Evolutionary conservation across 2,329 filamentous ascomycete species (phyloP), one percentile per base, ranked within the genome.

Genomic region (Pyrenochaeta sp.): DNA sequence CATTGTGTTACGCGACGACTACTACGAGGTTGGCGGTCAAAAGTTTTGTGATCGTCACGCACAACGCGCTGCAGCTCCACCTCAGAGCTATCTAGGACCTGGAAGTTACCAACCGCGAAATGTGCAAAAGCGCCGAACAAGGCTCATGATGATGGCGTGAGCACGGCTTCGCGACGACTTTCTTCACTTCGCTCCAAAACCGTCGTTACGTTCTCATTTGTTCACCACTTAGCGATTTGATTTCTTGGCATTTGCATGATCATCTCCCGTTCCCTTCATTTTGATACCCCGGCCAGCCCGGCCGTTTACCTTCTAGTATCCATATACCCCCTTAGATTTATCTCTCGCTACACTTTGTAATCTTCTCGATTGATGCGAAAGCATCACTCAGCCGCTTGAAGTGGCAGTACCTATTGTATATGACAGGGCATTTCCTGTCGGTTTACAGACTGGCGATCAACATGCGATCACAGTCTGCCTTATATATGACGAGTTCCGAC

Each of bases 41-140:
- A 84, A 88, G 0, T 96, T 88, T 67, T 99, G 93, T 70, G 93
- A 97, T 71, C 83, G 86, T 30, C 91, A 97, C 67, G 92, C 91
- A 4, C 86, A 85, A 69, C 77, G 79, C 41, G 77, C 76, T n/a
- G 74, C 73, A 30, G 67, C 50, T 60, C 73, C 55, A 56, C 71
- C 55, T 49, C 71, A 58, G 51, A 70, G 49, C 56, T 65, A 56
- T 44, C 69, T 72, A 6, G 72, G 71, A 26, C 72, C 74, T 27
- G 67, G 67, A 40, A 60, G 58, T 36, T 60, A 63, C 29, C 63
- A 50, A 57, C 55, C 54, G 17, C 67, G 65, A 37, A 72, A 72
- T 30, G 71, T 78, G 57, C 75, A 79, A 60, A 73, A 77, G 54
- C 70, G 77, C 42, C 74, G 72, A 36, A 80, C 77, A 27, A 72